Conservation (phyloP, 768 basidiomycete genomes). For the Gymnopilus junonius region DNA sequence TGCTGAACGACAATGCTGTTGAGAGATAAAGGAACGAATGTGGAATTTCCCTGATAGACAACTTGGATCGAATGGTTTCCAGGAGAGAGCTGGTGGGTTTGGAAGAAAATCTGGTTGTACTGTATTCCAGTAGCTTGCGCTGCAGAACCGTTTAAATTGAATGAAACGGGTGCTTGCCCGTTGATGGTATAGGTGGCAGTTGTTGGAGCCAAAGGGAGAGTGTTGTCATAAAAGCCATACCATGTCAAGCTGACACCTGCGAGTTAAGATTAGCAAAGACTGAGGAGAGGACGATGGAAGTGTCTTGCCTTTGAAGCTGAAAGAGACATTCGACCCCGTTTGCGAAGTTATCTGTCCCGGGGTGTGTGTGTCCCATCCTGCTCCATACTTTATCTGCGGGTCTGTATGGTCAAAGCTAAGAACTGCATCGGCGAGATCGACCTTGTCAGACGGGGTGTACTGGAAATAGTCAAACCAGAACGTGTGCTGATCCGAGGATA, state of each 20-base stretch:
- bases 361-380: constrained; percentile 18
- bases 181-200: constrained; percentile 32
- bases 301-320: constrained; percentile 32
- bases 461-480: constrained; percentile 34
- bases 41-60: constrained; percentile 8
- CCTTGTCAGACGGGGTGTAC: constrained; percentile 23
- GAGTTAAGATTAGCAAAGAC: background rate
- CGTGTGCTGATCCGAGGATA: constrained; percentile 15
- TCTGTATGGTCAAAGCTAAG: constrained; percentile 19
- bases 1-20: no score
- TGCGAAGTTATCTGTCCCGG: constrained; percentile 7
- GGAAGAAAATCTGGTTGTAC: constrained; percentile 12
- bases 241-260: constrained; percentile 31
- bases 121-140: constrained; percentile 6
- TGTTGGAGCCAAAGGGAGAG: constrained; percentile 23
- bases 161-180: constrained; percentile 17
- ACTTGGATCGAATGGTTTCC: constrained; percentile 11
- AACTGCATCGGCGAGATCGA: constrained; percentile 14
- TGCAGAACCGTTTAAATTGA: constrained; percentile 20
- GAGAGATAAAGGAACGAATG: background rate
- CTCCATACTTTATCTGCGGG: constrained; percentile 22
- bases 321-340: constrained; percentile 23
- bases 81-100: constrained; percentile 4
- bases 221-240: constrained; percentile 27
- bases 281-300: background rate